A percentile compares a stretch with the other conserved stretches of the same genome.
Evolutionary conservation across 176 grass and related monocot species (phyloP).

Genomic region (Poa pratensis): DNA sequence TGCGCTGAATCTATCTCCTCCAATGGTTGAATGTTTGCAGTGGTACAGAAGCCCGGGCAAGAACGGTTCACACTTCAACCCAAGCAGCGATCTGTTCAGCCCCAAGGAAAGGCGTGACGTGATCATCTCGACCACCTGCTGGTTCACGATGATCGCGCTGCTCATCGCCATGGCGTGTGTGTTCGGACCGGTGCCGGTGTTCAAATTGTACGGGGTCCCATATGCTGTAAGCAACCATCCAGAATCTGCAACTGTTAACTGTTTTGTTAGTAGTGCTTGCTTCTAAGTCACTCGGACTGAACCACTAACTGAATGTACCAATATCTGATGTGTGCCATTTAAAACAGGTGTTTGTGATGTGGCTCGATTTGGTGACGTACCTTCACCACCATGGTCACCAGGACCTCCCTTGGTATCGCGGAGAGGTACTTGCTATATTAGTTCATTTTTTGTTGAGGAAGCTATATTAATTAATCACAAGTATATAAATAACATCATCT

Average conservation of each 20-base stretch:
- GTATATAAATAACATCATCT: background rate
- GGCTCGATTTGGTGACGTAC: conserved; percentile 88
- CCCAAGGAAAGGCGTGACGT: conserved; percentile 63
- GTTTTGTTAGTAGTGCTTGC: background rate
- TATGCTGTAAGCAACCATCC: conserved; percentile 52
- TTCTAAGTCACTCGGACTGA: background rate
- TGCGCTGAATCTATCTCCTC: background rate
- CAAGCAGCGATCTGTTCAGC: conserved; percentile 71
- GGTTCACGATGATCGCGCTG: conserved; percentile 57
- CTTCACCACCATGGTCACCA: conserved; percentile 85
- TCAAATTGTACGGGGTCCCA: conserved; percentile 79
- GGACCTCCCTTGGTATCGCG: conserved; percentile 88
- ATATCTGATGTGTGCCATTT: background rate
- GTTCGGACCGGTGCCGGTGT: conserved; percentile 42
- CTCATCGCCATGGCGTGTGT: conserved; percentile 54
- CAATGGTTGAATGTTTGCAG: conserved; percentile 39
- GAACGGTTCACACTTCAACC: conserved; percentile 76
- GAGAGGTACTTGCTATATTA: conserved; percentile 52
- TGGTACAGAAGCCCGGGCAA: conserved; percentile 72
- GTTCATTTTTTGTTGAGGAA: background rate
- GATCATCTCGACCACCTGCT: conserved; percentile 70
- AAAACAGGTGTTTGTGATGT: conserved; percentile 86
- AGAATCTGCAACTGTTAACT: conserved; percentile 1
- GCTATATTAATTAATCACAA: background rate
- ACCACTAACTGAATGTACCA: background rate